Evolutionary conservation across 75 land plant species (phyloP), one percentile per base, ranked within the genome.

Genomic region (Cunninghamia lanceolata): DNA sequence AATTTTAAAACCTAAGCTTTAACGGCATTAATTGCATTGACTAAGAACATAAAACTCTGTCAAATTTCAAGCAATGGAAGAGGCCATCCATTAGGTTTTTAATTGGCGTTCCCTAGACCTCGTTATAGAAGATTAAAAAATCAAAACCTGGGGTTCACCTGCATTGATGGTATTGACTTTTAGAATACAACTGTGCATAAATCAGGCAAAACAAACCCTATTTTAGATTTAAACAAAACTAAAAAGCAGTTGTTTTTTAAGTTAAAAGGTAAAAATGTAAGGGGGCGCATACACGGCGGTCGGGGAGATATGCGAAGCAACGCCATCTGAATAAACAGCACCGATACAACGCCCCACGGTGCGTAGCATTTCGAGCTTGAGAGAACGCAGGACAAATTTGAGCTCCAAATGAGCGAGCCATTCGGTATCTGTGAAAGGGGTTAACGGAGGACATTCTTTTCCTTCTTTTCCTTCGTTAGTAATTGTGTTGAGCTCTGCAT

Each of bases 371-470:
- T 88, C 89, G 50, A 70, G 52, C 19, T 82, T 35, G 9, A 38
- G 70, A 13, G 83, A 52, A 21, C 42, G 53, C 32, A 86, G 74
- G 13, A 88, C 80, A 71, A 88, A 88, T 47, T 76, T 88, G 43
- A 88, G 73, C 70, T 88, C 89, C 83, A 88, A 52, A 85, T 85
- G 82, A 14, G 87, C 53, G 17, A 88, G 68, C 88, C 89, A 88
- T 86, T 88, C 88, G 3, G 83, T 36, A 45, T 86, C 46, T 68
- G 82, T 85, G 53, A 42, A 86, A 14, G 86, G 87, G 9, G 86
- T 42, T 13, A 85, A 32, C 9, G 32, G 7, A 19, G 15, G 3
- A 38, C 32, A 1, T 38, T 32, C 38, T 40, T 9, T 14, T 21
- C 42, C 43, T 35, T 32, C 46, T 9, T 83, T 36, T 10, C 32